Percentiles rank a stretch among this genome's conserved stretches.
Evolutionary conservation across 2,329 filamentous ascomycete genomes (phyloP).

Genomic region (Cladosporium colombiae): DNA sequence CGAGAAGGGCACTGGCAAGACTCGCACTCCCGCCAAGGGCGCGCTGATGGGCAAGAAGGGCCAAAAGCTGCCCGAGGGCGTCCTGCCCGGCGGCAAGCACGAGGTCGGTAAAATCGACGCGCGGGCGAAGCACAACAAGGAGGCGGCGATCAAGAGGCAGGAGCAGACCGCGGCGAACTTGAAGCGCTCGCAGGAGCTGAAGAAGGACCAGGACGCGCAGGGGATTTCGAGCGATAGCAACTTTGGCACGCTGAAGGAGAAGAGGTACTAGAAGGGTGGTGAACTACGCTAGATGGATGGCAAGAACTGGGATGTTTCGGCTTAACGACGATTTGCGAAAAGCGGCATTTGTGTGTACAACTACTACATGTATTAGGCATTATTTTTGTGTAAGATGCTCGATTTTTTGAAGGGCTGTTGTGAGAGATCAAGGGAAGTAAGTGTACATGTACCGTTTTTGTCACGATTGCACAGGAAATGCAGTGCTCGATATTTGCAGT

Average conservation of each 20-base stretch:
- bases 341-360: slow-evolving; percentile 4
- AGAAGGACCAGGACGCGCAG: slow-evolving; percentile 26
- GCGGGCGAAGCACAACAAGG: slow-evolving; percentile 33
- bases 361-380: not conserved
- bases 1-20: slow-evolving; percentile 29
- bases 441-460: not conserved
- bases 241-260: slow-evolving; percentile 13
- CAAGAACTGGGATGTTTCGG: not conserved
- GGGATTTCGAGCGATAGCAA: slow-evolving; percentile 24
- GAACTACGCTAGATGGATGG: not conserved
- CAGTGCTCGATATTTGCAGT: not conserved
- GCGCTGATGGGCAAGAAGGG: slow-evolving; percentile 35
- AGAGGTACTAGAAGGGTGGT: not conserved
- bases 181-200: slow-evolving; percentile 31
- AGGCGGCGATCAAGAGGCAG: slow-evolving; percentile 30
- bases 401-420: not conserved
- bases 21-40: slow-evolving; percentile 25
- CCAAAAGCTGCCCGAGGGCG: slow-evolving; percentile 36
- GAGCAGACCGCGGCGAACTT: slow-evolving; percentile 32
- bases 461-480: not conserved
- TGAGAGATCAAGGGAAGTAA: not conserved
- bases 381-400: not conserved
- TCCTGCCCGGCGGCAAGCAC: slow-evolving; percentile 36
- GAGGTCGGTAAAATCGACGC: slow-evolving; percentile 34
- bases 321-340: slow-evolving; percentile 1